Percentiles rank a stretch among this genome's conserved stretches.
Conservation (phyloP, 306 rosid species). For the Styphnolobium japonicum region DNA sequence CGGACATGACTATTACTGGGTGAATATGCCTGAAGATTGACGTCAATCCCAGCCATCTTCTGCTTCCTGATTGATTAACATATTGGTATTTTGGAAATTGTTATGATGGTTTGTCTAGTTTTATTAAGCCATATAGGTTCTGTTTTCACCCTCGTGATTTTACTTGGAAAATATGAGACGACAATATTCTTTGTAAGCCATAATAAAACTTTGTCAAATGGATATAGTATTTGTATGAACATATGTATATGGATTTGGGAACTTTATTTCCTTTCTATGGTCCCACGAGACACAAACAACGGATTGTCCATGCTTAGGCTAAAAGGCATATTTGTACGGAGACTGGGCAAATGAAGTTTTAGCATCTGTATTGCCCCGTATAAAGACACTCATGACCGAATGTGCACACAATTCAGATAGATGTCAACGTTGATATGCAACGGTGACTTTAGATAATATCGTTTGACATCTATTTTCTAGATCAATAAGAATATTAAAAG, state of each 20-base stretch:
- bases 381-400: background rate
- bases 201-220: background rate
- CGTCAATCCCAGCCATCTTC: background rate
- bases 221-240: background rate
- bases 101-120: background rate
- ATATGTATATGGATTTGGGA: background rate
- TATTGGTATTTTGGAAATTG: background rate
- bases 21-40: background rate
- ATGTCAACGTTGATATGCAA: background rate
- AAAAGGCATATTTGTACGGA: background rate
- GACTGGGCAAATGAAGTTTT: background rate
- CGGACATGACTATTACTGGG: background rate
- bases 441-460: constrained; percentile 1
- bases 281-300: background rate
- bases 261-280: constrained; percentile 20
- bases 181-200: background rate
- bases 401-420: background rate
- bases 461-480: background rate
- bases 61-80: background rate
- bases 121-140: background rate
- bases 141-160: background rate
- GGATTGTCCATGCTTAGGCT: constrained; percentile 6
- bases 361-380: background rate
- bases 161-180: background rate
- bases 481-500: background rate